Conservation (phyloP, 139 green algal genomes). For the Yamagishiella unicocca region DNA sequence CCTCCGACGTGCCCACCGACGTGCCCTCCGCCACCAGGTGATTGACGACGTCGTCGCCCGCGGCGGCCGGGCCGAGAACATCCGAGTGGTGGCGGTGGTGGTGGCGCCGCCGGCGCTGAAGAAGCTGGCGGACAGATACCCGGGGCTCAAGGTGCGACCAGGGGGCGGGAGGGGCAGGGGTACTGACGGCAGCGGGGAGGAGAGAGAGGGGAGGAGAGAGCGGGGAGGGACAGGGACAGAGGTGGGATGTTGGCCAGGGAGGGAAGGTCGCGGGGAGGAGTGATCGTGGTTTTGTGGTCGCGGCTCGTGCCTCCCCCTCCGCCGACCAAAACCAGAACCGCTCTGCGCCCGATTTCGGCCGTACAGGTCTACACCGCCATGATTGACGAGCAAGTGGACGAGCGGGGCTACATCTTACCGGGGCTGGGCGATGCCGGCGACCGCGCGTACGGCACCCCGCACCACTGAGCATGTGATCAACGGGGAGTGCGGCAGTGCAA, state of each 20-base stretch:
- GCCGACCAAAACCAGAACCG: too few species aligned
- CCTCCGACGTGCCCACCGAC: too few species aligned
- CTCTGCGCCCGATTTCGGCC: too few species aligned
- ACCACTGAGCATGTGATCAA: too few species aligned
- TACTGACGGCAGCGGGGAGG: too few species aligned
- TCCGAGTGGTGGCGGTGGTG: constrained; percentile 85
- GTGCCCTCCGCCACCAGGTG: constrained; percentile 70
- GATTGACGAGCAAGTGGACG: constrained; percentile 94
- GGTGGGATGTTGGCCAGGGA: too few species aligned
- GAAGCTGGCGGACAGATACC: constrained; percentile 85
- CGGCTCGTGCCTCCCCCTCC: too few species aligned
- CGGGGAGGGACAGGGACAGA: too few species aligned
- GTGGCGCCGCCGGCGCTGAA: constrained; percentile 84
- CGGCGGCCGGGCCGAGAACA: constrained; percentile 81
- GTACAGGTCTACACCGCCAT: constrained; percentile 92
- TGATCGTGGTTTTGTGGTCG: too few species aligned
- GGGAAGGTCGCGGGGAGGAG: too few species aligned
- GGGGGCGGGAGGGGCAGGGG: neutral
- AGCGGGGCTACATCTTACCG: constrained; percentile 93
- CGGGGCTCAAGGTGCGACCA: constrained; percentile 52
- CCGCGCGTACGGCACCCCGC: constrained; percentile 81
- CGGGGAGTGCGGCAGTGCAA: too few species aligned
- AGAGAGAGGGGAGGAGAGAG: too few species aligned
- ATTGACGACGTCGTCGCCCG: constrained; percentile 83
- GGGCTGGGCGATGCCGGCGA: constrained; percentile 95